phyloP scores from a whole-genome alignment of 139 green algal species.

The Pseudopediastrum boryanum region DNA sequence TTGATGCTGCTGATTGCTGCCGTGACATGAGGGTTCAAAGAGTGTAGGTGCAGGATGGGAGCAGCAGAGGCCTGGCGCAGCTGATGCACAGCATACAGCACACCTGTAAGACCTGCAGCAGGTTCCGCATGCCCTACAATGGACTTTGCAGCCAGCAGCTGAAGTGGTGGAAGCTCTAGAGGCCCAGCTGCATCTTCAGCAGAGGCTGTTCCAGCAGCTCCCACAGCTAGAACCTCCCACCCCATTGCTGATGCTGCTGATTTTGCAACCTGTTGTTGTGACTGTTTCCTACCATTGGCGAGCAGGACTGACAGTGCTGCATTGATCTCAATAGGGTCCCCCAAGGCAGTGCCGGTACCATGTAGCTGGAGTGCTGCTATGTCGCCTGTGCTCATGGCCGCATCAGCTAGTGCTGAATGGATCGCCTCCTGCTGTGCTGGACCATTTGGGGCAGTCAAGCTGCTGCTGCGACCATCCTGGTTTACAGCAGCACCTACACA shows the following conservation, averaged over 20 bases:
- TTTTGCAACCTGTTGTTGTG: neutral
- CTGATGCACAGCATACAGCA: conserved; percentile 42
- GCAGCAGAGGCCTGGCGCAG: neutral
- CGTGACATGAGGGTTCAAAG: conserved; percentile 56
- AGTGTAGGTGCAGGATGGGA: conserved; percentile 66
- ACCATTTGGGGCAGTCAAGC: conserved; percentile 88
- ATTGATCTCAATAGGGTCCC: conserved; percentile 78
- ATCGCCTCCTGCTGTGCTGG: conserved; percentile 86
- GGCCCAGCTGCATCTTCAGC: no score
- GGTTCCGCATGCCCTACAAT: conserved; percentile 79
- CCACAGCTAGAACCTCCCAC: neutral
- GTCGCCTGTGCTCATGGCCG: neutral
- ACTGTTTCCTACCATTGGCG: neutral
- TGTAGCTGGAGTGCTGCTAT: conserved; percentile 67
- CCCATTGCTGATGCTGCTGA: neutral
- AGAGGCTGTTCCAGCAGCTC: no score
- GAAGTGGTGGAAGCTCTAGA: conserved; percentile 27
- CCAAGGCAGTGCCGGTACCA: conserved; percentile 71
- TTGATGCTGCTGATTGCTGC: neutral
- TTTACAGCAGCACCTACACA: conserved; percentile 54
- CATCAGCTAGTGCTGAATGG: conserved; percentile 45
- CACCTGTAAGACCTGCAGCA: conserved; percentile 65
- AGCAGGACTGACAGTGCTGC: conserved; percentile 38
- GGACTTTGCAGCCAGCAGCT: conserved; percentile 70
- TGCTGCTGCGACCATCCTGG: conserved; percentile 82